Base-by-base conservation (phyloP, 2,329 filamentous ascomycete species). In the Xylaria sp. region DNA sequence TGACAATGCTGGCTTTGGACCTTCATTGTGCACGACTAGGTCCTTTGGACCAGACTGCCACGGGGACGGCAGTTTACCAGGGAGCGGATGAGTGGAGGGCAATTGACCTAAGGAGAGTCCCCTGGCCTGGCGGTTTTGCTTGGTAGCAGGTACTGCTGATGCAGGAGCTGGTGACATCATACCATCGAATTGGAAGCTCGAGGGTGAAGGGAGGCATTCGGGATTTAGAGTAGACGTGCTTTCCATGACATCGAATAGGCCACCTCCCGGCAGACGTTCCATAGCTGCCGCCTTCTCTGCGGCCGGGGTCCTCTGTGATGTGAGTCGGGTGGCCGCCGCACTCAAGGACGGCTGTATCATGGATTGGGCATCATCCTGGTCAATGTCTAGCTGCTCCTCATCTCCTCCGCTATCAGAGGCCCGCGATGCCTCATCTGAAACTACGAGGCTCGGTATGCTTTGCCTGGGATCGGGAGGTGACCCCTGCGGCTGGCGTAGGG, bases 331-430 rank as follows among this genome's bases (percentile, higher is more conserved):
- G 7, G 83, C 84, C 19, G 75, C 74, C 6, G 76, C 75, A 65
- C 82, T 86, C 58, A 87, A 78, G 20, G 82, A 76, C 2, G 82
- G 81, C 64, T 84, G 83, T 45, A 87, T 76, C 42, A 86, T 76
- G 7, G 82, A 83, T 60, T 84, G 81, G 4, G 80, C 83, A 59
- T 81, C 81, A 62, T 85, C 82, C 52, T 80, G 74, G 42, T 81
- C 78, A 44, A 74, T 72, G 24, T 76, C 75, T 43, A 73, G 57
- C 44, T 64, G 66, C 46, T 73, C 73, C 38, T 77, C 75, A 7
- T 72, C 68, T 18, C 64, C 60, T 37, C 56, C 64, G 29, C 61
- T 57, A 19, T 66, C 64, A 13, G 64, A 66, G 2, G 62, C 63
- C 26, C 63, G 62, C 4, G 61, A 63, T 13, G 44, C 51, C 22